phyloP scores from a whole-genome alignment of 345 rosid genomes.

The Brassica juncea region DNA sequence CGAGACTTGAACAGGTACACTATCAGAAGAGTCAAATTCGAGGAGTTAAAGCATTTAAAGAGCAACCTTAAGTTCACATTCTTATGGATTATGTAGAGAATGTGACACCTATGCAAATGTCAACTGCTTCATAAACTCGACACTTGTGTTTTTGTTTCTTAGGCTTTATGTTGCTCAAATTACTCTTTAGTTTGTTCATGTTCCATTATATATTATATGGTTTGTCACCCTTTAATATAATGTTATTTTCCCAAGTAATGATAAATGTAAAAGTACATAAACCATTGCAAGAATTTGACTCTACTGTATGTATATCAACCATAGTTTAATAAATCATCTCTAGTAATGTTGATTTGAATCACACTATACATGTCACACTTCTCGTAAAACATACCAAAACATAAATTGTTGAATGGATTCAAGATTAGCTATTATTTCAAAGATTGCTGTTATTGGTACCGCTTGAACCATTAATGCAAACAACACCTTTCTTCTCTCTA shows the following conservation, averaged over 20 bases:
- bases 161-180: no score
- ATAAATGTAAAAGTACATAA: no score
- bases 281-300: background rate
- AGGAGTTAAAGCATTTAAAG: background rate
- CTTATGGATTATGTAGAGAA: no score
- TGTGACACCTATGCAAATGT: background rate
- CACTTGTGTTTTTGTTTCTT: background rate
- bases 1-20: background rate
- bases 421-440: constrained; percentile 21
- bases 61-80: background rate
- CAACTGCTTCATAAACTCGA: background rate
- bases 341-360: constrained; percentile 1
- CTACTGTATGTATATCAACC: background rate
- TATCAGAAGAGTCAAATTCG: background rate
- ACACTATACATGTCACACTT: background rate
- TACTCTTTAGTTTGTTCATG: background rate
- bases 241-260: background rate
- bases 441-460: constrained; percentile 12
- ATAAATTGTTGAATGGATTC: constrained; percentile 14
- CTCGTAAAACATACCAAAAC: constrained; percentile 8
- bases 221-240: no score
- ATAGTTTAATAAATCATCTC: background rate
- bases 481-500: constrained; percentile 63
- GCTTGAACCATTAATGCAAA: constrained; percentile 34
- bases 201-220: background rate